phyloP scores from a whole-genome alignment of 139 green algal species.

The Closterium sp. region DNA sequence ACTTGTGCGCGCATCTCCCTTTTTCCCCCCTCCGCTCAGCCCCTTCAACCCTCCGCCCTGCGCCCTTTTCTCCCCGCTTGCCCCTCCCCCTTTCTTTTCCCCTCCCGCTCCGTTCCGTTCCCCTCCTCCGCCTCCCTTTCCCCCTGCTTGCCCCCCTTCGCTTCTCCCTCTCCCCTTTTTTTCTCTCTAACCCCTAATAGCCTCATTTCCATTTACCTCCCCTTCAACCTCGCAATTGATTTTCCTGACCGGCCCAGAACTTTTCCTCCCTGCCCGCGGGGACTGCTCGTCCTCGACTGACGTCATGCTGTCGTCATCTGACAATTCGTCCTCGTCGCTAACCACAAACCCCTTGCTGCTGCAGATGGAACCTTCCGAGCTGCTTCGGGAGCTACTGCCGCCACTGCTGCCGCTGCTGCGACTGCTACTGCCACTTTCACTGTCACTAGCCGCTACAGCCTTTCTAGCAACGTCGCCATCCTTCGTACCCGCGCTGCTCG shows the following conservation, averaged over 20 bases:
- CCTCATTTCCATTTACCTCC: too few relatives aligned
- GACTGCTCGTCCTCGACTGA: not conserved
- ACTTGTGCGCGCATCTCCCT: too few relatives aligned
- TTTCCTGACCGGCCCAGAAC: not conserved
- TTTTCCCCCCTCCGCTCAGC: too few relatives aligned
- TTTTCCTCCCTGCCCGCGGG: not conserved
- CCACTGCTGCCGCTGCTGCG: not conserved
- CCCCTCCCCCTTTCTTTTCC: too few relatives aligned
- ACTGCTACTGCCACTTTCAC: not conserved
- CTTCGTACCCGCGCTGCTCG: too few relatives aligned
- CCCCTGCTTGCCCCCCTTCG: too few relatives aligned
- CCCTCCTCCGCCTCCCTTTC: too few relatives aligned
- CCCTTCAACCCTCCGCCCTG: too few relatives aligned
- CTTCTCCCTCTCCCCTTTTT: too few relatives aligned
- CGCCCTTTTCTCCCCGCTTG: too few relatives aligned
- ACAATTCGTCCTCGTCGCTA: not conserved
- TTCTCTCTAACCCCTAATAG: too few relatives aligned
- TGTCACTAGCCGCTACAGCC: not conserved
- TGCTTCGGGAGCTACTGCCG: not conserved
- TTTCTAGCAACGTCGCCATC: not conserved
- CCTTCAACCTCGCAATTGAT: not conserved
- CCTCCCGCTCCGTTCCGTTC: too few relatives aligned
- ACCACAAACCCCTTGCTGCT: not conserved
- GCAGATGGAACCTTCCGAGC: not conserved
- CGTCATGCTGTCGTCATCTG: not conserved